phyloP scores from a whole-genome alignment of 108 stramenopile species.

The Nitzschia sp. region DNA sequence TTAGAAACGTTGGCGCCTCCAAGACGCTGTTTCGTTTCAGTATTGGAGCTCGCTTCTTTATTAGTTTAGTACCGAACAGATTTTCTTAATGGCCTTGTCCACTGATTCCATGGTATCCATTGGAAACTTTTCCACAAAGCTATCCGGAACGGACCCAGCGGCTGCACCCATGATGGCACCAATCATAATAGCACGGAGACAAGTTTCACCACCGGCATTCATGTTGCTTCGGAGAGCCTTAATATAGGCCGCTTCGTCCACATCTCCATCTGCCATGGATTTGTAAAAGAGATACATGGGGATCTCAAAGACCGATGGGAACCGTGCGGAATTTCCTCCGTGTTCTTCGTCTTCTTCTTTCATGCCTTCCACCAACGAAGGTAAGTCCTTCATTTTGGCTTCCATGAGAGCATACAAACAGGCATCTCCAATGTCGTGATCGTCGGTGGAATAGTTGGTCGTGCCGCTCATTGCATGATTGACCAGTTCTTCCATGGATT shows the following conservation, averaged over 20 bases:
- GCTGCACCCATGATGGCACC: constrained; percentile 20
- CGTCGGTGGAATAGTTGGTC: constrained; percentile 5
- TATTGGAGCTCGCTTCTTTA: background rate
- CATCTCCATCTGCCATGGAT: constrained; percentile 17
- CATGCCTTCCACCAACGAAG: constrained; percentile 6
- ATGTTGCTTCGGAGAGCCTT: constrained; percentile 20
- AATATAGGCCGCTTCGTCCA: constrained; percentile 1
- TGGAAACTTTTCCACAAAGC: constrained; percentile 19
- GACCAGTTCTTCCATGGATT: constrained; percentile 13
- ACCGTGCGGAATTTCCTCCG: constrained; percentile 7
- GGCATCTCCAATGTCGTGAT: constrained; percentile 20
- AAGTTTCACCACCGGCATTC: constrained; percentile 14
- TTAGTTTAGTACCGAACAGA: constrained; percentile 19
- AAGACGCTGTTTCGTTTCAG: background rate
- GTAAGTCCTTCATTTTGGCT: constrained; percentile 20
- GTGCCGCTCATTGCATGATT: background rate
- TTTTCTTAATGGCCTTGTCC: constrained; percentile 15
- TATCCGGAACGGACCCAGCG: constrained; percentile 21
- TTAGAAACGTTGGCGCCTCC: background rate
- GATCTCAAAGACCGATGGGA: constrained; percentile 16
- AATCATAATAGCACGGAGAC: constrained; percentile 11
- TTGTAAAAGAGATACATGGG: constrained; percentile 25
- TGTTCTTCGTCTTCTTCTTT: constrained; percentile 3
- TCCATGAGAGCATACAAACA: constrained; percentile 11
- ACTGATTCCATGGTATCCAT: constrained; percentile 11